Conservation (phyloP, 768 basidiomycete species). For the Phaeolepiota aurea region DNA sequence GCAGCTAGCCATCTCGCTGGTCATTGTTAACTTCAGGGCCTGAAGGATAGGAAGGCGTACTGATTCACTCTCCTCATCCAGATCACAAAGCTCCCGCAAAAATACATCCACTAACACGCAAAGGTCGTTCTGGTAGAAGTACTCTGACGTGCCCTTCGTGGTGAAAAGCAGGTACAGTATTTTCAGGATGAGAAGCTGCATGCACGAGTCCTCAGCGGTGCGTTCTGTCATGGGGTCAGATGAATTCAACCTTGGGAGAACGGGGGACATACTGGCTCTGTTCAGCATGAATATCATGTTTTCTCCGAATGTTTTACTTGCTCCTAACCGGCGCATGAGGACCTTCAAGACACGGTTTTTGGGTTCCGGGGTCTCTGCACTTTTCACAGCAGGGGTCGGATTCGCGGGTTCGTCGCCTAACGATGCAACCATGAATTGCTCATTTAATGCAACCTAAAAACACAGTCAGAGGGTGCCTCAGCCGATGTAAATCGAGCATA, state of each 20-base stretch:
- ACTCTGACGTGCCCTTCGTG: slow-evolving; percentile 86
- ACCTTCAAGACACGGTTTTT: slow-evolving; percentile 79
- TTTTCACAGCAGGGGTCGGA: slow-evolving; percentile 5
- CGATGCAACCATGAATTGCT: slow-evolving; percentile 96
- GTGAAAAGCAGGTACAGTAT: slow-evolving; percentile 93
- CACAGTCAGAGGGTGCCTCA: slow-evolving; percentile 1
- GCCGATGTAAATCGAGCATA: not conserved
- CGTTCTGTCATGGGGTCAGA: slow-evolving; percentile 53
- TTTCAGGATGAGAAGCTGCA: slow-evolving; percentile 92
- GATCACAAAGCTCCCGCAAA: slow-evolving; percentile 83
- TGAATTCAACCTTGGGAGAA: not conserved
- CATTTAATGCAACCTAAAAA: slow-evolving; percentile 79
- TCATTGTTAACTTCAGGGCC: slow-evolving; percentile 2
- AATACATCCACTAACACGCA: slow-evolving; percentile 97
- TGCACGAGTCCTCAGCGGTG: slow-evolving; percentile 85
- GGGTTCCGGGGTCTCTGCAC: slow-evolving; percentile 22
- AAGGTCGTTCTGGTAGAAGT: slow-evolving; percentile 97
- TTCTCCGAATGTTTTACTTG: slow-evolving; percentile 94
- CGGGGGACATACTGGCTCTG: slow-evolving; percentile 65
- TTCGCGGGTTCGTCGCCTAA: slow-evolving; percentile 25
- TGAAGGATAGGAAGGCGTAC: slow-evolving; percentile 34
- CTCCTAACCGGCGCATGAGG: slow-evolving; percentile 73
- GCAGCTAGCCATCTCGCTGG: no score
- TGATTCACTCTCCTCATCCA: slow-evolving; percentile 92
- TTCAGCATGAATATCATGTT: slow-evolving; percentile 99